Evolutionary conservation across 2,329 filamentous ascomycete genomes (phyloP), one percentile per base, ranked within the genome.

Genomic region (Ceratocystiopsis brevicomis): DNA sequence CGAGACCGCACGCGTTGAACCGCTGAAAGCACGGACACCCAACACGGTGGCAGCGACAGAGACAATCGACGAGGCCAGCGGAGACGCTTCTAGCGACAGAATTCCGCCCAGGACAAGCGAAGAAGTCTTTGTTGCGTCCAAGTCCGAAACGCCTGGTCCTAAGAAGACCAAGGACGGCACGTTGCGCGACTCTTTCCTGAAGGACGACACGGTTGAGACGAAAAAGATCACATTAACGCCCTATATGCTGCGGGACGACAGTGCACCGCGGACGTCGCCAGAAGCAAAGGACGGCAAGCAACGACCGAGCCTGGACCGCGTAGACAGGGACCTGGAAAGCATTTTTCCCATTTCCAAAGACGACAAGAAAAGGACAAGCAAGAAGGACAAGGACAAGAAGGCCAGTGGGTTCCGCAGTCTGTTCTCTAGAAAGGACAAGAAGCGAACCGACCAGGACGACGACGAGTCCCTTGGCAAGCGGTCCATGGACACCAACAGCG

Each of bases 191-290:
- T 94, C 88, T 1, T 95, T 96, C 67, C 95, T 95, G 68, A 93
- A 86, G 59, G 90, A 96, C 55, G 88, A 98, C 55, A 85, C 76
- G 32, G 81, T 85, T 35, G 90, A 96, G 60, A 95, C 90, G 3
- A 86, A 92, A 60, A 96, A 96, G 64, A 96, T 98, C 51, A 93
- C 87, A 0, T 71, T 98, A 38, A 98, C 90, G 4, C 90, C 90
- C 1, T 93, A 93, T 52, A 63, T 98, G 43, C 65, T 96, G 37
- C 78, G 88, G 37, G 88, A 96, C 51, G 87, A 95, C 52, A 69
- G 66, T 50, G 61, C 66, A 37, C 51, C 61, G 14, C 58, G 68
- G 63, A 57, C 66, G 60, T 58, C 70, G 60, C 58, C 67, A 63
- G 58, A 88, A 68, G 67, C 58, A 11, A 63, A 62, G 50, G 76